Percentiles rank a stretch among this genome's conserved stretches.
Evolutionary conservation across 176 grass and related monocot species (phyloP).

Genomic region (Carex myosuroides): DNA sequence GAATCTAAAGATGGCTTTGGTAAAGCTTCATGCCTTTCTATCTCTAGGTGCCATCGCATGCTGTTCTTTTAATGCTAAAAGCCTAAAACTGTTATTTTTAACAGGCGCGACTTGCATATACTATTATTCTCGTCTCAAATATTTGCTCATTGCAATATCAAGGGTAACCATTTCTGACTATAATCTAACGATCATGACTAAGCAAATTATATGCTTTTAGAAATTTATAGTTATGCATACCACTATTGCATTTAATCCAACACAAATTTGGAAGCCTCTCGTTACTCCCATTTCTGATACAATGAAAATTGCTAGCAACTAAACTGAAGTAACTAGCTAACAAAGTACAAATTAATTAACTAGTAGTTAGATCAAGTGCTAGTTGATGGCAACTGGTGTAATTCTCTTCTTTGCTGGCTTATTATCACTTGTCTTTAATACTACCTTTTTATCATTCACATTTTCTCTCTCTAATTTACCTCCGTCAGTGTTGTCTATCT

Average conservation of each 20-base stretch:
- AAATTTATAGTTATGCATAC: background rate
- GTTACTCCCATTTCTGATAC: background rate
- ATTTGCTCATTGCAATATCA: background rate
- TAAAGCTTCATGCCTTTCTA: background rate
- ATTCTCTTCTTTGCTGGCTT: constrained; percentile 45
- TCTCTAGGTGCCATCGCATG: background rate
- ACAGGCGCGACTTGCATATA: background rate
- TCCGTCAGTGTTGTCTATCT: constrained; percentile 33
- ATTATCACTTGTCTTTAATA: constrained; percentile 26
- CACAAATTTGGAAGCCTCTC: background rate
- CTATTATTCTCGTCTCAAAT: background rate
- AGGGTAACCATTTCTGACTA: background rate
- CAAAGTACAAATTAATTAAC: background rate
- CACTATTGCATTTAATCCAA: background rate
- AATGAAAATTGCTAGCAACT: background rate
- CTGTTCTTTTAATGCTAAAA: background rate
- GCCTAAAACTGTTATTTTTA: background rate
- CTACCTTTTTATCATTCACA: constrained; percentile 4
- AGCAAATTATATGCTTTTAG: background rate
- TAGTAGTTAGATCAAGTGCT: background rate
- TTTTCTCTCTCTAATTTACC: constrained; percentile 28
- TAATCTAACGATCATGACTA: background rate
- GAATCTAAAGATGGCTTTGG: background rate
- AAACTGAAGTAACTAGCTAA: background rate
- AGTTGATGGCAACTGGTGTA: constrained; percentile 40